These are phyloP conservation scores for Lactarius hengduanensis DNA, from an alignment of 768 basidiomycete genomes.

Conservation along the genomic window DNA sequence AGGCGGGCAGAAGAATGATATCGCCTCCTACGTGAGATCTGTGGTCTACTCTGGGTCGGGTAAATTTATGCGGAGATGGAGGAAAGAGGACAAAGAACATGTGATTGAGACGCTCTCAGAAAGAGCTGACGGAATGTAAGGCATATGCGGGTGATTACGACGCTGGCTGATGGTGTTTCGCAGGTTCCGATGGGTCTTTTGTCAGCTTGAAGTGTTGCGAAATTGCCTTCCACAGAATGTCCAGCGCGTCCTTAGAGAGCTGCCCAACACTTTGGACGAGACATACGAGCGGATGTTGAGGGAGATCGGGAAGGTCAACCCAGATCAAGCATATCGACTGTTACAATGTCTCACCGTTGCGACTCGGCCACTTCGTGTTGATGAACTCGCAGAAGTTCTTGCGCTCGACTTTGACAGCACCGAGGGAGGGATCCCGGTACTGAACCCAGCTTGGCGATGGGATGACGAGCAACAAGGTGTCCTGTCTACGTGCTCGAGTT, in stretches of 20 bases:
- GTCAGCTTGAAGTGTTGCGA: background rate
- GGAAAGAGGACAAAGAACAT: background rate
- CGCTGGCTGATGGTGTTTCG: background rate
- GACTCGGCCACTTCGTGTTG: too few species aligned
- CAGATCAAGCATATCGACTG: background rate
- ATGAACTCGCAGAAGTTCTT: background rate
- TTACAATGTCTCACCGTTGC: too few species aligned
- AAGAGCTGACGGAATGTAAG: background rate
- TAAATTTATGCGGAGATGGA: background rate
- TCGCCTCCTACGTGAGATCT: background rate
- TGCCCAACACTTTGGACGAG: background rate
- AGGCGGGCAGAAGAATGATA: background rate
- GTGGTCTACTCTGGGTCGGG: background rate
- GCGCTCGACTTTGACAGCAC: background rate
- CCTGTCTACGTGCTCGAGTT: background rate
- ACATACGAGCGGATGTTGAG: background rate
- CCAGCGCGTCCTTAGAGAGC: background rate
- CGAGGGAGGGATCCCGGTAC: background rate
- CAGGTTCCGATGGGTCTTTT: background rate
- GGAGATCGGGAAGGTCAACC: background rate
- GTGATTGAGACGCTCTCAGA: background rate
- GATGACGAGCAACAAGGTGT: background rate
- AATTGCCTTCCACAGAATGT: background rate
- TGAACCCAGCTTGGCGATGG: background rate
- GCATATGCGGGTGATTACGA: background rate